Evolutionary conservation across 169 alveolate species (phyloP).

Genomic region (Eimeria praecox): DNA sequence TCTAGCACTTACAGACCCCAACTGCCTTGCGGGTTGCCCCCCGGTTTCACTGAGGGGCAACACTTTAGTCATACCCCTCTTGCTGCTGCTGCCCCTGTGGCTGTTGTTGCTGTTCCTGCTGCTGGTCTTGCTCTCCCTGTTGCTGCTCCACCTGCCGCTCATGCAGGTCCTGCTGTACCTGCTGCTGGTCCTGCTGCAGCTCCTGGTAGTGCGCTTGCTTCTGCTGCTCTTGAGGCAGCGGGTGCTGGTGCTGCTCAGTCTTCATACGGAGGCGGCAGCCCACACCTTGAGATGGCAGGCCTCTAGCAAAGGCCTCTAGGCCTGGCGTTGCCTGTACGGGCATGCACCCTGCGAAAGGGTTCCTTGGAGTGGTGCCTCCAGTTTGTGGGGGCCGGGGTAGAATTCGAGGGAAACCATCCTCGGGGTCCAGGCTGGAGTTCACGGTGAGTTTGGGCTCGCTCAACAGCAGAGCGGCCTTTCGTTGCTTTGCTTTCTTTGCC

Average conservation of each 20-base stretch:
- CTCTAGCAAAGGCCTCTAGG: background rate
- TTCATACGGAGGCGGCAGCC: constrained; percentile 48
- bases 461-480: background rate
- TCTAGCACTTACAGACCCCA: too few relatives aligned
- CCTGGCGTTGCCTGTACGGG: constrained; percentile 34
- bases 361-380: background rate
- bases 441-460: background rate
- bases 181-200: background rate
- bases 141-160: background rate
- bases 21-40: too few relatives aligned
- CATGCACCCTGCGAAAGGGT: constrained; percentile 16
- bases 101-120: background rate
- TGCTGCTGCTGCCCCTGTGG: background rate
- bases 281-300: background rate
- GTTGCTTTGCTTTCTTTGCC: background rate
- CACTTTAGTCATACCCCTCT: too few relatives aligned
- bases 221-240: background rate
- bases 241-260: background rate
- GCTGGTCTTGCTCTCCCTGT: background rate
- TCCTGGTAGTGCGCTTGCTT: background rate
- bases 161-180: background rate
- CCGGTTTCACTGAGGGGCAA: too few relatives aligned
- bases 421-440: background rate
- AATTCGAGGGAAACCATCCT: background rate
- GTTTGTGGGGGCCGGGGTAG: constrained; percentile 6